Evolutionary conservation across 139 green algal genomes (phyloP).

Genomic region (Penium margaritaceum): DNA sequence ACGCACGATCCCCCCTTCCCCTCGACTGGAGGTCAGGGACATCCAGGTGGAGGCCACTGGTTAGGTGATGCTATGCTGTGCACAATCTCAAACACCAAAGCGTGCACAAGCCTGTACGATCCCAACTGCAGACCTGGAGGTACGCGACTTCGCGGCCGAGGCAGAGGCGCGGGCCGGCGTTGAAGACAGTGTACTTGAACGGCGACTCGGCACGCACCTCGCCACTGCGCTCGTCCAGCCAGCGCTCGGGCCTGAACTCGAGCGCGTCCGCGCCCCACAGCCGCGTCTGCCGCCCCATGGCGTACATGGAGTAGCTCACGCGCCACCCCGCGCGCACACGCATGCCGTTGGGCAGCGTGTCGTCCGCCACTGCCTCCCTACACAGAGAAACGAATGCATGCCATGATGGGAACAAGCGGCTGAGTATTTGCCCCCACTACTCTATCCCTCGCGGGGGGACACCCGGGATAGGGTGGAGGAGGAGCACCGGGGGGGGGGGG

Average conservation of each 20-base stretch:
- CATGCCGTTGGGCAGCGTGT: constrained; percentile 18
- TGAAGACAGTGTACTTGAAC: constrained; percentile 33
- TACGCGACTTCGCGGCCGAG: constrained; percentile 34
- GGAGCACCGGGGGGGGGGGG: too few species aligned
- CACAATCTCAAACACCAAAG: neutral
- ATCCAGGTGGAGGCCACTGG: too few species aligned
- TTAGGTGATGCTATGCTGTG: neutral
- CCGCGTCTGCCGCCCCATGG: constrained; percentile 7
- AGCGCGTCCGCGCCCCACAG: constrained; percentile 20
- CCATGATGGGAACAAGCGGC: too few species aligned
- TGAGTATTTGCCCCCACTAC: too few species aligned
- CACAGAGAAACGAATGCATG: too few species aligned
- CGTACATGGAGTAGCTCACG: constrained; percentile 13
- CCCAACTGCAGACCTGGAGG: constrained; percentile 15
- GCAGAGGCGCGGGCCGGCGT: constrained; percentile 27
- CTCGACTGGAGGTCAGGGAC: too few species aligned
- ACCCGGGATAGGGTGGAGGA: too few species aligned
- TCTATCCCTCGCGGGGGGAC: too few species aligned
- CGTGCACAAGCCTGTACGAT: neutral
- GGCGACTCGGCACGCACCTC: constrained; percentile 1
- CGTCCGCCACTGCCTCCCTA: constrained; percentile 5
- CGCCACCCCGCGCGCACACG: neutral
- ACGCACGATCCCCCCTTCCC: too few species aligned
- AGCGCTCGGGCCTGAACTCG: constrained; percentile 35
- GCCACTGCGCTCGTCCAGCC: constrained; percentile 5